Conservation (phyloP, 176 grass and related monocot genomes). For the Zea mays region Zm-B73-REFERENCE-NAM-5.0 NC_050103.1:169863501-169864000, state of each 20-base stretch:
- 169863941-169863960: conserved; percentile 1
- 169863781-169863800: conserved; percentile 31
- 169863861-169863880: conserved; percentile 36
- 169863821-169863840: conserved; percentile 38
- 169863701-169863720: neutral
- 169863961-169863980: conserved; percentile 54
- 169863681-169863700: no score
- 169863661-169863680: neutral
- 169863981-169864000: conserved; percentile 93
- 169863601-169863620: conserved; percentile 32
- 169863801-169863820: conserved; percentile 54
- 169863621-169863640: neutral
- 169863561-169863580: neutral
- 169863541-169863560: conserved; percentile 11
- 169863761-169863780: conserved; percentile 37
- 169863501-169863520: neutral
- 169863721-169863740: conserved; percentile 41
- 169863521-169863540: neutral
- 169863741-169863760: conserved; percentile 34
- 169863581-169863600: neutral
- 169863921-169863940: conserved; percentile 31
- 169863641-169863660: conserved; percentile 33
- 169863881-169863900: neutral
- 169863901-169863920: conserved; percentile 18
- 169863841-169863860: neutral